phyloP scores from a whole-genome alignment of 495 filamentous ascomycete species.

The Parmelia sp. region DNA sequence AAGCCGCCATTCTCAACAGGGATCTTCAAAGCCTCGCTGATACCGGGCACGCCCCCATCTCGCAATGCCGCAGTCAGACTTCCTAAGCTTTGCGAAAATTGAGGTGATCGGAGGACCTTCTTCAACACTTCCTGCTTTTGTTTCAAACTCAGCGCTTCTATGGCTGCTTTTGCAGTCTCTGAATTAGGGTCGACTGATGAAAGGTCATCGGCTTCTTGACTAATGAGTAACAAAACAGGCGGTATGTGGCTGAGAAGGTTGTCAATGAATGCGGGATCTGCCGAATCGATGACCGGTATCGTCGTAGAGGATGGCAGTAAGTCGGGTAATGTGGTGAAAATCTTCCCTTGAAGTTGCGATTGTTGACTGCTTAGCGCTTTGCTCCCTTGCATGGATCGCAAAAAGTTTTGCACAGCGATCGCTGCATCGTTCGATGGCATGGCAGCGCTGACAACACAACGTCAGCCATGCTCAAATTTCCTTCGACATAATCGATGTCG shows the following conservation, averaged over 20 bases:
- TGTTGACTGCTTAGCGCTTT: constrained; percentile 34
- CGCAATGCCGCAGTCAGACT: constrained; percentile 80
- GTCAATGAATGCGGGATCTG: constrained; percentile 59
- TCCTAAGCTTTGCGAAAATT: constrained; percentile 78
- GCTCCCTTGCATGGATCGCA: constrained; percentile 70
- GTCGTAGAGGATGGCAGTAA: constrained; percentile 72
- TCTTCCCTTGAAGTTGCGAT: constrained; percentile 46
- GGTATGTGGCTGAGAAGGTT: constrained; percentile 72
- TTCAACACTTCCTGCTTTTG: constrained; percentile 79
- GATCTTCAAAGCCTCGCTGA: constrained; percentile 78
- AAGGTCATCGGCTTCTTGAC: constrained; percentile 55
- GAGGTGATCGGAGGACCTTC: constrained; percentile 81
- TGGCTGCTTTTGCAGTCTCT: constrained; percentile 60
- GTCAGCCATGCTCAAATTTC: constrained; percentile 14
- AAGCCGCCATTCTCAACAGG: constrained; percentile 76
- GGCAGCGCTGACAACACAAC: constrained; percentile 32
- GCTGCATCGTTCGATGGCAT: constrained; percentile 45
- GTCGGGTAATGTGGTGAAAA: constrained; percentile 81
- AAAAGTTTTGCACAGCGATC: constrained; percentile 72
- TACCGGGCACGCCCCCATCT: constrained; percentile 85
- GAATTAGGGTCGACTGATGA: constrained; percentile 57
- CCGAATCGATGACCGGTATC: constrained; percentile 64
- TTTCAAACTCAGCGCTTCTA: constrained; percentile 61
- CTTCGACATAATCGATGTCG: not conserved
- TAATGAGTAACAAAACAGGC: constrained; percentile 61